A percentile compares a stretch with the other conserved stretches of the same genome.
These are phyloP conservation scores for Neonectria neomacrospora DNA, from an alignment of 2,329 filamentous ascomycete species.

Conservation along the genomic window DNA sequence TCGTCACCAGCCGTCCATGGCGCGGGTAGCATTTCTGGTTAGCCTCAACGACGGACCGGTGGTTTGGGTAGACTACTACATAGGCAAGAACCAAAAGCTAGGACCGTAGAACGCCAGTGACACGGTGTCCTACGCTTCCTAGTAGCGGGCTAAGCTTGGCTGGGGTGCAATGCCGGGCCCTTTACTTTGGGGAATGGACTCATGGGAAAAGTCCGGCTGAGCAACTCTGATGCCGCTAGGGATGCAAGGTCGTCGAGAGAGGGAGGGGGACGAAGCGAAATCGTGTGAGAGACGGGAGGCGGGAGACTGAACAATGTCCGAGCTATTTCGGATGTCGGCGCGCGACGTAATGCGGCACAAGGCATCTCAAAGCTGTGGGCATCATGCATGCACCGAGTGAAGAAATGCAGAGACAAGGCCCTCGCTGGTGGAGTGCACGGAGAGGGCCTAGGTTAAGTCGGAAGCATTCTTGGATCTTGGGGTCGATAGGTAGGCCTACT, in stretches of 20 bases:
- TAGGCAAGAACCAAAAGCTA: neutral
- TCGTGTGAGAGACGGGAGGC: constrained; percentile 17
- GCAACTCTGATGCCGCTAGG: constrained; percentile 34
- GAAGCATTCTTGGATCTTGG: no score
- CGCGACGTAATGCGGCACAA: no score
- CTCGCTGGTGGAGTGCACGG: constrained; percentile 4
- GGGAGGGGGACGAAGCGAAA: constrained; percentile 29
- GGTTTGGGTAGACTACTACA: constrained; percentile 4
- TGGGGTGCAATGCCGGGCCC: constrained; percentile 30
- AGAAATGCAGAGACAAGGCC: neutral
- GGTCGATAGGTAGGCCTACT: no score
- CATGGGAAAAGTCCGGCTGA: constrained; percentile 15
- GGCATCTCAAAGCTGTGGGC: neutral
- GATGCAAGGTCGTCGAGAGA: constrained; percentile 33
- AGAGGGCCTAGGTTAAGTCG: no score
- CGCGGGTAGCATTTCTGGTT: constrained; percentile 23
- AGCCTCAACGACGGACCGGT: constrained; percentile 28
- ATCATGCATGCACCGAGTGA: neutral
- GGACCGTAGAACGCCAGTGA: constrained; percentile 20
- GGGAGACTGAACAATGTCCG: neutral
- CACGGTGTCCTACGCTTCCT: constrained; percentile 38
- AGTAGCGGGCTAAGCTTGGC: constrained; percentile 38
- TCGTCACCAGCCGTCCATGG: constrained; percentile 3
- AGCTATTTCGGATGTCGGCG: constrained; percentile 17
- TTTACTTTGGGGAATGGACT: constrained; percentile 28